phyloP scores from a whole-genome alignment of 2,329 filamentous ascomycete genomes.

The Monosporascus sp. region DNA sequence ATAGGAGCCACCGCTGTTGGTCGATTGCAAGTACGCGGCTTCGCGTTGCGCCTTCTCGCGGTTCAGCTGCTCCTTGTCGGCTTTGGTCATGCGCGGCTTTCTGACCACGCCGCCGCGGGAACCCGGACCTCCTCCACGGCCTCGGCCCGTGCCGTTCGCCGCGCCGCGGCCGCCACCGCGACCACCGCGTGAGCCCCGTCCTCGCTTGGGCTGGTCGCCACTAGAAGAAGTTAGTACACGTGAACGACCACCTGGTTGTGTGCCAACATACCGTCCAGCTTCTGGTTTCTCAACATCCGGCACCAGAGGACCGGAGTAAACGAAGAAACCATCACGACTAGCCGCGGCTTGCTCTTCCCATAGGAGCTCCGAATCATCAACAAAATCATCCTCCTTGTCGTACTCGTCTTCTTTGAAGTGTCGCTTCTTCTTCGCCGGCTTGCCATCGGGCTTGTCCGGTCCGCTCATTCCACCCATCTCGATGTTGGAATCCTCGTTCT shows the following conservation, averaged over 20 bases:
- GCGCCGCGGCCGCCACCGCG: slow-evolving; percentile 21
- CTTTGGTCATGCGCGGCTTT: slow-evolving; percentile 82
- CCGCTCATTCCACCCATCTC: slow-evolving; percentile 72
- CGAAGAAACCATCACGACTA: slow-evolving; percentile 94
- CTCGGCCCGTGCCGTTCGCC: not conserved
- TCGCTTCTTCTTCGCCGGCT: slow-evolving; percentile 70
- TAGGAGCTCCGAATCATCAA: slow-evolving; percentile 88
- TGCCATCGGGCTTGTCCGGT: slow-evolving; percentile 54
- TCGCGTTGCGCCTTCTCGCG: slow-evolving; percentile 75
- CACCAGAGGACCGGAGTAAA: slow-evolving; percentile 88
- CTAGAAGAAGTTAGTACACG: slow-evolving; percentile 42
- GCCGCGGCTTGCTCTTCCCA: slow-evolving; percentile 96
- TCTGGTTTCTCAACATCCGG: slow-evolving; percentile 75
- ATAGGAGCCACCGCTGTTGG: slow-evolving; percentile 18
- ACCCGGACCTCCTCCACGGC: slow-evolving; percentile 49
- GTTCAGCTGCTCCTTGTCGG: slow-evolving; percentile 75
- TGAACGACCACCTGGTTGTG: not conserved
- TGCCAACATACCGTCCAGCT: slow-evolving; percentile 40
- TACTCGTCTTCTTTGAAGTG: slow-evolving; percentile 79
- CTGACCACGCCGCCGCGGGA: slow-evolving; percentile 70
- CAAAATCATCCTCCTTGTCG: slow-evolving; percentile 76
- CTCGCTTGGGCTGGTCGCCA: slow-evolving; percentile 67
- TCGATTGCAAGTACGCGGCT: slow-evolving; percentile 26
- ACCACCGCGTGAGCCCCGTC: slow-evolving; percentile 45
- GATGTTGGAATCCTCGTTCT: slow-evolving; percentile 76